Percentiles rank a stretch among this genome's conserved stretches.
These are phyloP conservation scores for Alloteropsis semialata DNA, from an alignment of 176 grass and related monocot genomes.

Conservation along the genomic window DNA sequence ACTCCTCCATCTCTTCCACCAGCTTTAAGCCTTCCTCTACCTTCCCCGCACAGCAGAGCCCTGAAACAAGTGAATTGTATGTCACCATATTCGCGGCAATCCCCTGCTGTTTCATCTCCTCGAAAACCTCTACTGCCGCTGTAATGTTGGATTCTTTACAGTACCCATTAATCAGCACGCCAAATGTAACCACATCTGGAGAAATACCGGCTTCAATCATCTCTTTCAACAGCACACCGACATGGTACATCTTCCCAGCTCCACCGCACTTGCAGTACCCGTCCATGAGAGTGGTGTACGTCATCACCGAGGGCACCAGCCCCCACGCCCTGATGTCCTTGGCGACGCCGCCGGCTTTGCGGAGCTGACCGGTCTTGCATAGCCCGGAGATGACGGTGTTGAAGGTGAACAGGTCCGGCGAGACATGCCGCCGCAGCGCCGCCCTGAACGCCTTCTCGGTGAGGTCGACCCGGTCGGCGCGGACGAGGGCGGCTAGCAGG, in stretches of 20 bases:
- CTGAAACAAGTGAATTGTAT: constrained; percentile 59
- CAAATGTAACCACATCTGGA: constrained; percentile 68
- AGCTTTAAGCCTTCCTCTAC: constrained; percentile 58
- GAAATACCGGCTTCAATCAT: constrained; percentile 57
- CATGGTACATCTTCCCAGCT: constrained; percentile 83
- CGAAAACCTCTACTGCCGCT: constrained; percentile 57
- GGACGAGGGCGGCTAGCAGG: constrained; percentile 58
- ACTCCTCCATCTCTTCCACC: constrained; percentile 60
- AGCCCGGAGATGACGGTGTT: constrained; percentile 79
- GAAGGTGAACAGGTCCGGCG: constrained; percentile 65
- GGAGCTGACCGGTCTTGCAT: constrained; percentile 69
- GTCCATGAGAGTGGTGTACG: constrained; percentile 68
- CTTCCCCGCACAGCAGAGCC: constrained; percentile 51
- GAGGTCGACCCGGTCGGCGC: constrained; percentile 35
- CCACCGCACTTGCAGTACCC: constrained; percentile 64
- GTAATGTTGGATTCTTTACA: constrained; percentile 66
- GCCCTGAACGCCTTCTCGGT: constrained; percentile 51
- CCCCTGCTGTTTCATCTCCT: constrained; percentile 75
- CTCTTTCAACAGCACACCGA: constrained; percentile 68
- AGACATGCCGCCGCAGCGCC: constrained; percentile 58
- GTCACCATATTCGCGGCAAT: constrained; percentile 40
- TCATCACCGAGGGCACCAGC: constrained; percentile 54
- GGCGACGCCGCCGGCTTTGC: constrained; percentile 53
- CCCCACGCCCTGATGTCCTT: constrained; percentile 82
- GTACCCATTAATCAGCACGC: constrained; percentile 63